Conservation (phyloP, 495 filamentous ascomycete genomes). For the Haplographium delicatum region DNA sequence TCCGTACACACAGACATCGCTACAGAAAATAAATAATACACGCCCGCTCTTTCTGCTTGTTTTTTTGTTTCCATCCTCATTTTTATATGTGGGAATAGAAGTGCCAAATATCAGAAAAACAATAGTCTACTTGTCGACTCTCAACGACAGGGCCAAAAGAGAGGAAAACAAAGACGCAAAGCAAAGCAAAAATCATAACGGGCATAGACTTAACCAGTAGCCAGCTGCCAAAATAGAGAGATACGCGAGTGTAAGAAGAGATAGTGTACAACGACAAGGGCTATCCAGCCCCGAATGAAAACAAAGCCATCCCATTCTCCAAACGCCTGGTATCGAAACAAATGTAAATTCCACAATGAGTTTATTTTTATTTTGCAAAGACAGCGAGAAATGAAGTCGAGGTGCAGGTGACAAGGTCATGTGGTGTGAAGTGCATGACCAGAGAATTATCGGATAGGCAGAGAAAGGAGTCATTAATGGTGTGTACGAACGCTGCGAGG, state of each 20-base stretch:
- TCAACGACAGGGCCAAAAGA: no score
- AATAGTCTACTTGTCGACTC: no score
- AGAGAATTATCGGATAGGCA: neutral
- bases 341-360: neutral
- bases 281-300: no score
- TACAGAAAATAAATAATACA: no score
- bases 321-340: constrained; percentile 14
- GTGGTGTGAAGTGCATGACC: neutral
- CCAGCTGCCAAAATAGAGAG: neutral
- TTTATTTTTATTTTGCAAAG: neutral
- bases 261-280: constrained; percentile 21
- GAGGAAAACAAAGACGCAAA: no score
- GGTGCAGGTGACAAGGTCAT: neutral
- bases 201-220: no score
- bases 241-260: constrained; percentile 13
- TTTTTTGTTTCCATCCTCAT: no score
- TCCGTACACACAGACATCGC: no score
- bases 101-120: no score
- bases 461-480: constrained; percentile 12
- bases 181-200: no score
- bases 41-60: no score
- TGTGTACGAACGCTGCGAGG: constrained; percentile 25
- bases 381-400: neutral
- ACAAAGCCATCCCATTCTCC: neutral
- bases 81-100: no score